These are phyloP conservation scores for Delitschia confertaspora DNA, from an alignment of 495 filamentous ascomycete genomes.

Conservation along the genomic window DNA sequence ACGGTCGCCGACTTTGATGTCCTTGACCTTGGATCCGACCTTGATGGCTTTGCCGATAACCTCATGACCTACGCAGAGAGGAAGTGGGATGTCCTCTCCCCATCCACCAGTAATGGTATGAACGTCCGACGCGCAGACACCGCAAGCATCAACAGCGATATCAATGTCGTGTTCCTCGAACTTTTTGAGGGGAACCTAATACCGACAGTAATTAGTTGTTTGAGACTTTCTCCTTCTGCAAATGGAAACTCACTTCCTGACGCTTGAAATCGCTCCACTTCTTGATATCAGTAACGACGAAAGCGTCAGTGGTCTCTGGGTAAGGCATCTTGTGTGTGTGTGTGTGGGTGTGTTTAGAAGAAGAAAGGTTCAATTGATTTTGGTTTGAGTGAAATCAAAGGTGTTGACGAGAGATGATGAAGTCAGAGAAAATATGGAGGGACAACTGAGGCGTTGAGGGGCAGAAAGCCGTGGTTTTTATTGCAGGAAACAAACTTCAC, in stretches of 20 bases:
- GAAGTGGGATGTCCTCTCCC: slow-evolving; percentile 56
- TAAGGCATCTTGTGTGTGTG: slow-evolving; percentile 55
- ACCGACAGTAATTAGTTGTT: not conserved
- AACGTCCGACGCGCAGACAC: slow-evolving; percentile 71
- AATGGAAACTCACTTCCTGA: slow-evolving; percentile 43
- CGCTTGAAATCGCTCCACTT: slow-evolving; percentile 57
- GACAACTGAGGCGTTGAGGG: slow-evolving; percentile 15
- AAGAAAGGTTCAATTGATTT: not conserved
- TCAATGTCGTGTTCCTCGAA: slow-evolving; percentile 71
- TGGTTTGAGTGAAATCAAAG: not conserved
- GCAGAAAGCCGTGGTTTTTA: slow-evolving; percentile 8
- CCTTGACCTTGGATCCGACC: slow-evolving; percentile 58
- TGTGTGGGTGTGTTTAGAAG: not conserved
- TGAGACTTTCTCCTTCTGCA: not conserved
- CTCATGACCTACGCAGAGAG: slow-evolving; percentile 68
- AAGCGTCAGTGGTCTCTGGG: slow-evolving; percentile 68
- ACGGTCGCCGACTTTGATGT: slow-evolving; percentile 63
- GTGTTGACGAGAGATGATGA: not conserved
- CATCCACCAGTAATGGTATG: slow-evolving; percentile 72
- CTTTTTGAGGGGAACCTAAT: slow-evolving; percentile 65
- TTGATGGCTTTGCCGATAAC: slow-evolving; percentile 62
- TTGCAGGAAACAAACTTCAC: no score
- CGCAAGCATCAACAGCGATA: slow-evolving; percentile 62
- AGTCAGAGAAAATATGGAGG: slow-evolving; percentile 4
- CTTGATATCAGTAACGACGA: slow-evolving; percentile 54